Percentiles rank a stretch among this genome's conserved stretches.
phyloP scores from a whole-genome alignment of 2,329 filamentous ascomycete genomes.

The Sporothrix euskadiensis region DNA sequence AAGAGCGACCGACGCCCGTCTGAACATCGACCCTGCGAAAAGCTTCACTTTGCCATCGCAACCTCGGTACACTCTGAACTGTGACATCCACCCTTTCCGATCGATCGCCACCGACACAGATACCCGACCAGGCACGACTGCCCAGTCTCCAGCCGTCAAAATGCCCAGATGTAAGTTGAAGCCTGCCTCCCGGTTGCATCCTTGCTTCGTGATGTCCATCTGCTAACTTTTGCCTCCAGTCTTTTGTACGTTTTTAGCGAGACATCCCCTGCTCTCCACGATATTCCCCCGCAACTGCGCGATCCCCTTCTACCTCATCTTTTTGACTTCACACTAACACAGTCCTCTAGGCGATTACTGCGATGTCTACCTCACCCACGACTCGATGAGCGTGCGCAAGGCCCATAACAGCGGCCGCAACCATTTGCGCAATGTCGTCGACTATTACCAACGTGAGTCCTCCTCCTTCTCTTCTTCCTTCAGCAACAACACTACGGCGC shows the following conservation, averaged over 20 bases:
- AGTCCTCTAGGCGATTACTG: constrained; percentile 76
- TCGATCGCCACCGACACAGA: background rate
- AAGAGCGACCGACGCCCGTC: constrained; percentile 9
- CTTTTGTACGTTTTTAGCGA: constrained; percentile 32
- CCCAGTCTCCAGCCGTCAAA: background rate
- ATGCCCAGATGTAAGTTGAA: constrained; percentile 26
- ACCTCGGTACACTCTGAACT: background rate
- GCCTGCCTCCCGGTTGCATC: no score
- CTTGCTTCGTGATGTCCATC: no score
- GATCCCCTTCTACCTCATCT: background rate
- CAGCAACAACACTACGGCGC: background rate
- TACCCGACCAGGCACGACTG: background rate
- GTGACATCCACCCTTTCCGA: background rate
- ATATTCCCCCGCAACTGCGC: background rate
- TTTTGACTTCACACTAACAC: background rate
- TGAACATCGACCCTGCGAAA: constrained; percentile 8
- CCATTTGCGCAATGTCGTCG: constrained; percentile 94
- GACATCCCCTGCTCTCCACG: constrained; percentile 48
- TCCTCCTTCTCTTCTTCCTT: constrained; percentile 10
- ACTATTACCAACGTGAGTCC: constrained; percentile 88
- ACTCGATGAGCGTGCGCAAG: constrained; percentile 99
- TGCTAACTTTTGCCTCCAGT: constrained; percentile 32
- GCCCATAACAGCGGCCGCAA: constrained; percentile 96
- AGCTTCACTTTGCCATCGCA: constrained; percentile 13
- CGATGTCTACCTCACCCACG: constrained; percentile 99